Percentiles rank a stretch among this genome's conserved stretches.
phyloP scores from a whole-genome alignment of 140 eudicot species.

The Stevia rebaudiana region DNA sequence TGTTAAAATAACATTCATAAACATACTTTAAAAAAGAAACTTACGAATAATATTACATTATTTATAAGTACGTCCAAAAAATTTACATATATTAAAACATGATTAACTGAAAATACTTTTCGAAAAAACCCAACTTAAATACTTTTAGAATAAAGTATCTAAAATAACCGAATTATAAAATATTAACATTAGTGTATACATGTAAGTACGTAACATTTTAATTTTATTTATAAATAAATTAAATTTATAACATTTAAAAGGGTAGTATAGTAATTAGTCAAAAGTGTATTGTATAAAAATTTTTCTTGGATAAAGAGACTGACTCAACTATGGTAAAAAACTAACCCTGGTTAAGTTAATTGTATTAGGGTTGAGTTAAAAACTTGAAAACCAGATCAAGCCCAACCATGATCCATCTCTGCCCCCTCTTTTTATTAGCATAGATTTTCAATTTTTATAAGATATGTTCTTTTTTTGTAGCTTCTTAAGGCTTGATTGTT shows the following conservation, averaged over 20 bases:
- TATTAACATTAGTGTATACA: neutral
- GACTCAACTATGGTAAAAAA: constrained; percentile 19
- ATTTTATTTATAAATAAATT: too few species aligned
- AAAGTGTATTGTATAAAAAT: neutral
- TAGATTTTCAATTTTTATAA: constrained; percentile 2
- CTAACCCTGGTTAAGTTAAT: constrained; percentile 28
- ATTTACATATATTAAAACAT: too few species aligned
- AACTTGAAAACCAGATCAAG: constrained; percentile 6
- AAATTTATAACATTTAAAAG: neutral
- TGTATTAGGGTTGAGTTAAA: constrained; percentile 27
- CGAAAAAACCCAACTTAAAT: too few species aligned
- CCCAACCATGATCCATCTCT: constrained; percentile 21
- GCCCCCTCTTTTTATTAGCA: constrained; percentile 16
- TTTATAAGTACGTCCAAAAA: too few species aligned
- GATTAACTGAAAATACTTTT: too few species aligned
- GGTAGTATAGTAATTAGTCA: constrained; percentile 25
- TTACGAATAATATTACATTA: too few species aligned
- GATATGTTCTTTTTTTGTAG: constrained; percentile 16
- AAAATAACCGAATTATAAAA: too few species aligned
- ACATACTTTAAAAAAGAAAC: too few species aligned
- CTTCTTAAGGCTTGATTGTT: constrained; percentile 35
- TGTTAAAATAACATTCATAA: too few species aligned
- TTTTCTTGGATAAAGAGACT: neutral
- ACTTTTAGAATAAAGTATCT: too few species aligned
- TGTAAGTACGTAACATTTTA: neutral